Evolutionary conservation across 768 basidiomycete genomes (phyloP).

Genomic region (Kwoniella sp.): DNA sequence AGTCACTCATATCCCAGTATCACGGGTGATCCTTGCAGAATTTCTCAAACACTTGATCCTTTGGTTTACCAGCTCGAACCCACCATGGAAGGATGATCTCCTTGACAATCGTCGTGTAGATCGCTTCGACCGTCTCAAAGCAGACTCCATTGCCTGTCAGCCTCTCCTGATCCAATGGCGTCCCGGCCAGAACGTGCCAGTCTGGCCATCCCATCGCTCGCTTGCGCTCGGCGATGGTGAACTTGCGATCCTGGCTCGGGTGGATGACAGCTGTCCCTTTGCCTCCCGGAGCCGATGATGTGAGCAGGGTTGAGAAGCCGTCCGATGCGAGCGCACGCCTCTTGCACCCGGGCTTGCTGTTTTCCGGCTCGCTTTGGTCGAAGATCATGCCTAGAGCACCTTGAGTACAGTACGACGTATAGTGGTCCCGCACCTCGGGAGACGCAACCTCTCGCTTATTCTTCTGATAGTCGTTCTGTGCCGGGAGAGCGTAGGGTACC

Average conservation of each 20-base stretch:
- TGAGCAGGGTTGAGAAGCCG: conserved; percentile 26
- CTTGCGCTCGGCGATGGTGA: conserved; percentile 31
- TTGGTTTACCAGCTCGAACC: conserved; percentile 12
- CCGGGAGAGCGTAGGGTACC: conserved; percentile 1
- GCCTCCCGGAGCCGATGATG: conserved; percentile 17
- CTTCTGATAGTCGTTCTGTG: conserved; percentile 20
- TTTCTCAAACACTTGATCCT: not conserved
- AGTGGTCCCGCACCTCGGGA: conserved; percentile 12
- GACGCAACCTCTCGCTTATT: conserved; percentile 4
- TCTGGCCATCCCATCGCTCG: conserved; percentile 32
- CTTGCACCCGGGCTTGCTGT: not conserved
- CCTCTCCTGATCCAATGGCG: conserved; percentile 12
- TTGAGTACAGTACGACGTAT: conserved; percentile 10
- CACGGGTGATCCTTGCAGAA: conserved; percentile 14
- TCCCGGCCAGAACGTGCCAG: conserved; percentile 15
- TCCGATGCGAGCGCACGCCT: conserved; percentile 6
- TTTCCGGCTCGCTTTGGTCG: too few species aligned
- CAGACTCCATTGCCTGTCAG: conserved; percentile 22
- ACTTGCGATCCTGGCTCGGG: conserved; percentile 18
- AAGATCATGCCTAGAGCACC: conserved; percentile 18
- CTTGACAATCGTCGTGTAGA: conserved; percentile 13
- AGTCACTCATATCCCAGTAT: too few species aligned
- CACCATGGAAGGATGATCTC: conserved; percentile 24
- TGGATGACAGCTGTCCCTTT: conserved; percentile 27
- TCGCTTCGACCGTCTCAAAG: conserved; percentile 19